Evolutionary conservation across 768 basidiomycete species (phyloP), one percentile per base, ranked within the genome.

Genomic region (Tylopilus sp.): DNA sequence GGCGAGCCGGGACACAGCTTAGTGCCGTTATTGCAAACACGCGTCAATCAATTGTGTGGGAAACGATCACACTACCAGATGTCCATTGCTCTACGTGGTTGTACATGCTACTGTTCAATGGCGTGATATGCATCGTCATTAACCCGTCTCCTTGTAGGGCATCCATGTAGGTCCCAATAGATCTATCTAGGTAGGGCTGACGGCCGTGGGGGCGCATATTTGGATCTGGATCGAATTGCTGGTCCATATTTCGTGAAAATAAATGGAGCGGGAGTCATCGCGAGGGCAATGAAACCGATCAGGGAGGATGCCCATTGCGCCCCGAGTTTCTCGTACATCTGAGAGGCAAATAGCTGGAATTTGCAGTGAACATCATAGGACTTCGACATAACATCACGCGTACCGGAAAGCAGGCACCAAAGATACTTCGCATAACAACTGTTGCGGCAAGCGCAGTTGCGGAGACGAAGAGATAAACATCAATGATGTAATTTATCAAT

Each of bases 221-320:
- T 73, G 0, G 79, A 81, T 54, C 66, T 76, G 28, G 58, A 55
- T 21, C 79, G 68, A 4, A 81, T 61, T 18, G 44, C 40, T 3
- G 75, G 72, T 11, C 80, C 79, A 40, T 73, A 80, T 57, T 61
- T 76, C 47, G 67, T 55, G 8, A 81, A 63, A 26, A 79, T 55
- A 42, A 81, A 74, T 9, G 80, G 80, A 28, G 77, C 78, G 0
- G 83, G 83, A 3, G 76, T 67, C 76, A 84, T 70, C 8, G 63
- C 50, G 15, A 81, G 57, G 1, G 82, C 79, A 36, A 81, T 58
- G 53, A 75, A 75, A 0, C 79, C 82, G 3, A 84, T 59, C 10
- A 85, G 53, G 10, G 82, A 74, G 8, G 83, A 83, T 21, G 82
- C 82, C 83, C 81, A 84, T 38, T 68, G 68, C 1, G 81, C 72